A percentile compares a stretch with the other conserved stretches of the same genome.
These are phyloP conservation scores for Russula compacta DNA, from an alignment of 768 basidiomycete species.

Conservation along the genomic window DNA sequence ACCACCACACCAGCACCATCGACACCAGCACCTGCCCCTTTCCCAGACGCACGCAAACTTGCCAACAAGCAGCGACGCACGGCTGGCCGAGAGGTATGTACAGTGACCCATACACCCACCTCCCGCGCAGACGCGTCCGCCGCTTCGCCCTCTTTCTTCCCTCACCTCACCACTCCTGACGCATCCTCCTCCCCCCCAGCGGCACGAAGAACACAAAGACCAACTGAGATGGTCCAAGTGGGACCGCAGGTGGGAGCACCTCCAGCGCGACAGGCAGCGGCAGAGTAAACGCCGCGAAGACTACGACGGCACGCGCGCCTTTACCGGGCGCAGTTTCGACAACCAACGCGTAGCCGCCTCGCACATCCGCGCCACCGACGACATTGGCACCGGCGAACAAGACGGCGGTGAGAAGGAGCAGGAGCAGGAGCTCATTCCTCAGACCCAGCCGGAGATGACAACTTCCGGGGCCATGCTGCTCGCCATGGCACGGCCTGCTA, in stretches of 20 bases:
- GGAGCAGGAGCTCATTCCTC: background rate
- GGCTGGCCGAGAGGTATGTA: slow-evolving; percentile 9
- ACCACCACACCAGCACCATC: background rate
- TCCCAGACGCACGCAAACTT: background rate
- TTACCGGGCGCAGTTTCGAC: background rate
- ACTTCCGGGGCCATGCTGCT: slow-evolving; percentile 9
- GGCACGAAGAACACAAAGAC: slow-evolving; percentile 8
- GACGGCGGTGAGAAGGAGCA: background rate
- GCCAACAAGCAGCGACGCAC: slow-evolving; percentile 11
- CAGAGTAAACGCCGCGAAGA: background rate
- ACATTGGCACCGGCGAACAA: background rate
- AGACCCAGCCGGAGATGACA: background rate
- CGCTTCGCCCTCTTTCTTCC: too few species aligned
- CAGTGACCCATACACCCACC: too few species aligned
- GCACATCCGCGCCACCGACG: background rate
- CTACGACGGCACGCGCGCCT: background rate
- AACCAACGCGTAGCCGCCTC: background rate
- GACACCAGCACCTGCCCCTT: background rate
- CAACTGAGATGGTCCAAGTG: background rate
- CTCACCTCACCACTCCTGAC: background rate
- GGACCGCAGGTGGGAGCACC: background rate
- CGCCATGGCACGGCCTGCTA: slow-evolving; percentile 11
- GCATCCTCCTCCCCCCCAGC: background rate
- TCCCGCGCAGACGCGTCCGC: too few species aligned
- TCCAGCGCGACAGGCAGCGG: background rate